These are phyloP conservation scores for Ceriops tagal DNA, from an alignment of 345 rosid species.

Conservation along the genomic window DNA sequence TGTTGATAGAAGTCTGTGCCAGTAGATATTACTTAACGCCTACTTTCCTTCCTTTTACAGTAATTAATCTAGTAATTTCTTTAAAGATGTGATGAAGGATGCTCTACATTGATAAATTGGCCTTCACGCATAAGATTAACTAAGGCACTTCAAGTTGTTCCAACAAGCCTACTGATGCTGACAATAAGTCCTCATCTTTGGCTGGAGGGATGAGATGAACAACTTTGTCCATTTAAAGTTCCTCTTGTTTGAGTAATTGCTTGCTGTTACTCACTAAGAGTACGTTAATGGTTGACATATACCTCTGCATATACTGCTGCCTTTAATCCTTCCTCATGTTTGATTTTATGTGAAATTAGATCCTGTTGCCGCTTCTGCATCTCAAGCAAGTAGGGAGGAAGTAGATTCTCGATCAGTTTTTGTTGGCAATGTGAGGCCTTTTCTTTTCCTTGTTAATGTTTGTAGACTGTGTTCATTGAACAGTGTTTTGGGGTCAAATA, in stretches of 20 bases:
- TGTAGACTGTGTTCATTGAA: background rate
- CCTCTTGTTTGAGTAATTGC: background rate
- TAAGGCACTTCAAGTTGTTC: too few species aligned
- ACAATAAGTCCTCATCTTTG: background rate
- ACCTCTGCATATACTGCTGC: background rate
- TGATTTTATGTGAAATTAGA: constrained; percentile 37
- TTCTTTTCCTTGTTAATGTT: constrained; percentile 22
- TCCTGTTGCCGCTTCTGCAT: constrained; percentile 47
- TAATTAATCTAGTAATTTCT: too few species aligned
- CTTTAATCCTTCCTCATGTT: constrained; percentile 6
- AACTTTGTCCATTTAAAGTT: background rate
- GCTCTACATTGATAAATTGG: too few species aligned
- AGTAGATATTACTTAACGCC: too few species aligned
- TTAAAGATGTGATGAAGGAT: too few species aligned
- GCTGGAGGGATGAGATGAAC: background rate
- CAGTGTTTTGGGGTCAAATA: background rate
- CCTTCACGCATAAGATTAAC: too few species aligned
- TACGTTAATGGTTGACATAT: background rate
- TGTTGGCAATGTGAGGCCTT: constrained; percentile 69
- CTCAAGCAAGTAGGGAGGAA: constrained; percentile 64
- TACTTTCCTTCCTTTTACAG: too few species aligned
- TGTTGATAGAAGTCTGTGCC: too few species aligned
- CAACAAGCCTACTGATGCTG: too few species aligned
- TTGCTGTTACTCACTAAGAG: background rate
- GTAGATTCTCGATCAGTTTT: constrained; percentile 70